Evolutionary conservation across 2,329 filamentous ascomycete species (phyloP).

Genomic region (Ramularia endophylla): DNA sequence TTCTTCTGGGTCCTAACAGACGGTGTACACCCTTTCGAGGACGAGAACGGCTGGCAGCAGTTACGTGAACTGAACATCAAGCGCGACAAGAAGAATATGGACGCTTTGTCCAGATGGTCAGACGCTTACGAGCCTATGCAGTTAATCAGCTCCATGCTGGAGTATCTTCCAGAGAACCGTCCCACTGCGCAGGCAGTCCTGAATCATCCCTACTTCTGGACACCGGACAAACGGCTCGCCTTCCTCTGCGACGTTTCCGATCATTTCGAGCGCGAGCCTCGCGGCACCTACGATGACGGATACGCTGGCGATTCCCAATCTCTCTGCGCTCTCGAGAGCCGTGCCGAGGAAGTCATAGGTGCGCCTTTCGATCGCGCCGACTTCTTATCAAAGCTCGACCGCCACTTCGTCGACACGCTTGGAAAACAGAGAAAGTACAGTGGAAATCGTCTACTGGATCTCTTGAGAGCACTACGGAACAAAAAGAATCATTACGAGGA

Average conservation of each 20-base stretch:
- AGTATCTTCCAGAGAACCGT: slow-evolving; percentile 56
- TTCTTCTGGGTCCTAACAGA: slow-evolving; percentile 98
- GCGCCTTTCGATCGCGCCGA: slow-evolving; percentile 56
- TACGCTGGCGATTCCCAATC: slow-evolving; percentile 47
- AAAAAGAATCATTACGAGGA: slow-evolving; percentile 99
- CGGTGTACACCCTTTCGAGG: slow-evolving; percentile 88
- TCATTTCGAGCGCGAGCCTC: slow-evolving; percentile 87
- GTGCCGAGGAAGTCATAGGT: slow-evolving; percentile 40
- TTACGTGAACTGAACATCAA: slow-evolving; percentile 89
- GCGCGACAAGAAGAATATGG: slow-evolving; percentile 69
- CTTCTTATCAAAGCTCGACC: slow-evolving; percentile 70
- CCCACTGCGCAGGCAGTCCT: slow-evolving; percentile 75
- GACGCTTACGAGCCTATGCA: slow-evolving; percentile 83
- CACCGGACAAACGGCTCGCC: slow-evolving; percentile 74
- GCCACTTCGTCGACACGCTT: slow-evolving; percentile 78
- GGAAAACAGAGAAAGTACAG: slow-evolving; percentile 96
- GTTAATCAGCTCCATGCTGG: slow-evolving; percentile 76
- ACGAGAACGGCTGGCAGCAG: slow-evolving; percentile 84
- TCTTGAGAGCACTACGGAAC: slow-evolving; percentile 83
- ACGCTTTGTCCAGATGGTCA: slow-evolving; percentile 51
- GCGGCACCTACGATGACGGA: slow-evolving; percentile 47
- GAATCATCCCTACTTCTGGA: slow-evolving; percentile 96
- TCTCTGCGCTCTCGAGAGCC: slow-evolving; percentile 53
- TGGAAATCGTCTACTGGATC: slow-evolving; percentile 72
- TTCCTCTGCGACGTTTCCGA: slow-evolving; percentile 98